These are phyloP conservation scores for Xylaria intraflava DNA, from an alignment of 495 filamentous ascomycete genomes.

Conservation along the genomic window DNA sequence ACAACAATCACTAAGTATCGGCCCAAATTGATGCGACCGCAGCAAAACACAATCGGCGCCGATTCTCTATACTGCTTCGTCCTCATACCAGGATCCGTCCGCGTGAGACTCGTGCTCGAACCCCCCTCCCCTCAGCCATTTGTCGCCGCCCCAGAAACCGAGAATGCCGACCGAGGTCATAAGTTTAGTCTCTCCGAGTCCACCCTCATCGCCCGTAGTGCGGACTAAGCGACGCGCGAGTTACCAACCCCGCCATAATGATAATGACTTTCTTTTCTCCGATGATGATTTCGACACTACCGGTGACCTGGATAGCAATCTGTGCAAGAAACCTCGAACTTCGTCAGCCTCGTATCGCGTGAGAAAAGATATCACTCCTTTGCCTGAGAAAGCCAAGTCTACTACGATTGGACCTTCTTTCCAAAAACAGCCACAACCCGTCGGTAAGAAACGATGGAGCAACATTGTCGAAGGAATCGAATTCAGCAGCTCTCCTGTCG, in stretches of 20 bases:
- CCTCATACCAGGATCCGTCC: not conserved
- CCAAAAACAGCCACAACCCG: constrained; percentile 1
- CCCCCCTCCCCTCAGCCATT: not conserved
- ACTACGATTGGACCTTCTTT: not conserved
- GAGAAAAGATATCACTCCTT: constrained; percentile 6
- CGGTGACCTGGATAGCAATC: constrained; percentile 21
- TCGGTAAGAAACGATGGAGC: constrained; percentile 14
- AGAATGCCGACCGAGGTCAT: constrained; percentile 36
- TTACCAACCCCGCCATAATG: not conserved
- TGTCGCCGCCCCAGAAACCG: not conserved
- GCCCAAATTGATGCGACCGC: not conserved
- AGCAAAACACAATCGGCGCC: not conserved
- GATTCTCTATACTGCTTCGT: not conserved
- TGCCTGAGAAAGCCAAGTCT: not conserved
- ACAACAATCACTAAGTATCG: too few species aligned
- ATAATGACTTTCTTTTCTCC: constrained; percentile 30
- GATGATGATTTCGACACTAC: constrained; percentile 48
- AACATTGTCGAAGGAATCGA: constrained; percentile 20
- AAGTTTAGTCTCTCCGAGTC: constrained; percentile 29
- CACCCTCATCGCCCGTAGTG: constrained; percentile 8
- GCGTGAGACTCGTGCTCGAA: not conserved
- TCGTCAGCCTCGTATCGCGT: constrained; percentile 5
- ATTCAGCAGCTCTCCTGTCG: constrained; percentile 18
- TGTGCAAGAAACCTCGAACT: constrained; percentile 15
- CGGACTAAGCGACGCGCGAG: constrained; percentile 6